Conservation (phyloP, 106 monocot species). For the Dioscorea alata region DNA sequence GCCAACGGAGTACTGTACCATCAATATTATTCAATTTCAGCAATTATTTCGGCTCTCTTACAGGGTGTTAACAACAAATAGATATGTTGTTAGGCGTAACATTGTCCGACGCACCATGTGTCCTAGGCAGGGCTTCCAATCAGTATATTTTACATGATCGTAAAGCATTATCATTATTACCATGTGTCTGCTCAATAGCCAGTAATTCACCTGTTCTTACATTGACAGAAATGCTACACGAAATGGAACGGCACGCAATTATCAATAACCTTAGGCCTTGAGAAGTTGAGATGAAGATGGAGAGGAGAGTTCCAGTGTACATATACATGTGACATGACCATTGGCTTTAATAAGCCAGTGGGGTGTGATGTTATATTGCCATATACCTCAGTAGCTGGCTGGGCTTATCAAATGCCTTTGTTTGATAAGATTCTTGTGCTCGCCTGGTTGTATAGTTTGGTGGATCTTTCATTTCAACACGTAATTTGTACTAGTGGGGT, state of each 20-base stretch:
- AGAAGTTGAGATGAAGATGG: not conserved
- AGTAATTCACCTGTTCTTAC: not conserved
- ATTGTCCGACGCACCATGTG: too few species aligned
- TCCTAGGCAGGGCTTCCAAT: too few species aligned
- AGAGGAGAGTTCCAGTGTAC: not conserved
- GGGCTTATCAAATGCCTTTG: not conserved
- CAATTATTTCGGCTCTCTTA: too few species aligned
- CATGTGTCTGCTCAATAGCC: too few species aligned
- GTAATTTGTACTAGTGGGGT: too few species aligned
- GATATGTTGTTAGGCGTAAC: too few species aligned
- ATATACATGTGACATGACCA: not conserved
- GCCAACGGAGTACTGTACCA: too few species aligned
- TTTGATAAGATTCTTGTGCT: not conserved
- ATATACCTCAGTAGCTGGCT: not conserved
- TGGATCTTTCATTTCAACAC: slow-evolving; percentile 3
- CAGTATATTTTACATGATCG: too few species aligned
- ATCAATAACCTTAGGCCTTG: slow-evolving; percentile 17
- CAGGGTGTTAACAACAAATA: too few species aligned
- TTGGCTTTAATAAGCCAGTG: not conserved
- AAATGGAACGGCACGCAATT: slow-evolving; percentile 43
- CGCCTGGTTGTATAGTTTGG: slow-evolving; percentile 36
- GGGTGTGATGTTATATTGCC: too few species aligned
- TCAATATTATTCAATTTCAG: too few species aligned
- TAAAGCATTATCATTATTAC: too few species aligned
- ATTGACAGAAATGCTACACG: slow-evolving; percentile 34